phyloP scores from a whole-genome alignment of 2,329 filamentous ascomycete species.

The Aspergillus clavatus region DNA sequence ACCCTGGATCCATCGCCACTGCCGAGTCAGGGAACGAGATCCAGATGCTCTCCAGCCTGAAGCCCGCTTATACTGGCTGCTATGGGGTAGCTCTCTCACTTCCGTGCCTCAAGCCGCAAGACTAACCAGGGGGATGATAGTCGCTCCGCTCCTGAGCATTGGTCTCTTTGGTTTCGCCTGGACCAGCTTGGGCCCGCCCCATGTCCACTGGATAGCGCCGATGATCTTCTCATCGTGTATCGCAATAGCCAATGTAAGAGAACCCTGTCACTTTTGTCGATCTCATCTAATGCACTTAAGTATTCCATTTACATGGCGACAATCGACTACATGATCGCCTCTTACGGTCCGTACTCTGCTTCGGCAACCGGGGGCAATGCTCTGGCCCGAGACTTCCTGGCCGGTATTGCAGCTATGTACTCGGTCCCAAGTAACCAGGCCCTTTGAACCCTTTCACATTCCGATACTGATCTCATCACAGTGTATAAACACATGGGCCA shows the following conservation, averaged over 20 bases:
- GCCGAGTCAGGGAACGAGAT: conserved; percentile 30
- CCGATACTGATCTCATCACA: background rate
- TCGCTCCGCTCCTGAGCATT: conserved; percentile 57
- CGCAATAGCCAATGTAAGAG: conserved; percentile 61
- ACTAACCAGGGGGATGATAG: conserved; percentile 44
- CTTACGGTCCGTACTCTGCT: conserved; percentile 68
- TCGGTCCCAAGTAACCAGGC: conserved; percentile 52
- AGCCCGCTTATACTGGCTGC: background rate
- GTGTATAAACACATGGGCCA: conserved; percentile 50
- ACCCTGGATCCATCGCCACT: conserved; percentile 44
- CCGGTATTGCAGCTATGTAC: conserved; percentile 65
- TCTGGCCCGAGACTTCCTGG: conserved; percentile 67
- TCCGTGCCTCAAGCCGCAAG: background rate
- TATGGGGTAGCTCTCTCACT: background rate
- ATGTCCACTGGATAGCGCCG: conserved; percentile 63
- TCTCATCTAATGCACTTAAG: background rate
- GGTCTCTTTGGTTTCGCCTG: conserved; percentile 68
- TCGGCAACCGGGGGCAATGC: conserved; percentile 73
- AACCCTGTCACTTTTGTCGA: background rate
- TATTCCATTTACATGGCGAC: conserved; percentile 71
- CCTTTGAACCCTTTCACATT: background rate
- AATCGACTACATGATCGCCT: conserved; percentile 72
- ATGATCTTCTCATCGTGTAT: conserved; percentile 62
- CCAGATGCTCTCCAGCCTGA: background rate
- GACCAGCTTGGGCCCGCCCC: conserved; percentile 60